Base-by-base conservation (phyloP, 495 filamentous ascomycete genomes). In the Podospora pseudopauciseta region DNA sequence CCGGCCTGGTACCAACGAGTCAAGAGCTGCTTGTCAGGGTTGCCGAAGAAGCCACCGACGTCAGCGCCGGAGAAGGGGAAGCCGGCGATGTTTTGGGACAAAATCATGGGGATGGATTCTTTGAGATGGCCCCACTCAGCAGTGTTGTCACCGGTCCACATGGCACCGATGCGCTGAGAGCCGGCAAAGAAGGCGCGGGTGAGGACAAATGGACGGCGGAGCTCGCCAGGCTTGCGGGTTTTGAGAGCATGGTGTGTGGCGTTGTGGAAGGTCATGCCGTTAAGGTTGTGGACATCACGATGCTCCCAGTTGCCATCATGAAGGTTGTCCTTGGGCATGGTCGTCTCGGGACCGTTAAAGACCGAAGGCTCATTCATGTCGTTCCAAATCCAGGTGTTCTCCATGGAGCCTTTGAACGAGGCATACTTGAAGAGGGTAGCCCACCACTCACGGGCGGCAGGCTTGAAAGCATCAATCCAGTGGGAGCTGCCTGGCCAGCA, bases 311-410 rank as follows among this genome's bases (percentile, higher is more conserved):
- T 87, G 28, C 86, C 95, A 71, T 90, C 78, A 77, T 98, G 95
- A 54, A 98, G 77, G 76, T 97, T 97, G 80, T 99, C 95, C 78
- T 96, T 97, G 58, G 95, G 95, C 93, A 97, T 97, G 34, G 94
- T 94, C 13, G 92, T 96, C 77, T 99, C 95, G 0, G 95, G 95
- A 0, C 95, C 95, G 75, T 97, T 97, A 83, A 99, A 99, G 7
- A 99, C 95, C 0, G 95, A 97, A 0, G 95, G 95, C 80, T 99
- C 95, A 73, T 97, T 99, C 95, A 99, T 99, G 75, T 99, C 95
- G 78, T 99, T 99, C 95, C 95, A 99, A 75, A 98, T 89, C 81
- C 92, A 97, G 4, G 90, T 86, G 75, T 97, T 98, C 53, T 88
- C 79, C 72, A 89, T 83, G 4, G 92, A 89, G 60, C 92, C 92